Evolutionary conservation across 495 filamentous ascomycete genomes (phyloP).

Genomic region (Cercophora sp.): DNA sequence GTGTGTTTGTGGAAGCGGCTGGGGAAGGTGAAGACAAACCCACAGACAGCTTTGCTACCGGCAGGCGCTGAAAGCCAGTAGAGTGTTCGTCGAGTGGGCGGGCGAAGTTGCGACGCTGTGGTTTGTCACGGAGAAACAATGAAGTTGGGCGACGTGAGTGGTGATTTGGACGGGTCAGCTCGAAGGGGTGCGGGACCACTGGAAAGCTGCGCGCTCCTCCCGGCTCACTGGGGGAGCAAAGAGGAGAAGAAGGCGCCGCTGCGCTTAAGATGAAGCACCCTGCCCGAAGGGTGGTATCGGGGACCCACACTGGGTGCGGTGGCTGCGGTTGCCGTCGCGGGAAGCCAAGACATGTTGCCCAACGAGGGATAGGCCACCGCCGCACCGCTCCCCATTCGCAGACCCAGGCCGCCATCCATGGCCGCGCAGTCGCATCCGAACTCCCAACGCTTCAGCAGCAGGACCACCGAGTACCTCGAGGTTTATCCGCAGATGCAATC

Average conservation of each 20-base stretch:
- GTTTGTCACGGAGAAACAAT: conserved; percentile 15
- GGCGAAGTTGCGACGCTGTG: conserved; percentile 17
- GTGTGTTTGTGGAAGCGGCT: too few relatives aligned
- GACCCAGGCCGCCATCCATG: too few relatives aligned
- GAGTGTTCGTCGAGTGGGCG: not conserved
- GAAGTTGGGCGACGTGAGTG: not conserved
- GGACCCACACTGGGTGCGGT: conserved; percentile 2
- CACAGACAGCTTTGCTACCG: too few relatives aligned
- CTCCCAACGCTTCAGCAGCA: too few relatives aligned
- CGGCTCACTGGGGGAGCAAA: not conserved
- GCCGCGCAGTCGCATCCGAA: too few relatives aligned
- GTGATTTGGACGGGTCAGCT: conserved; percentile 10
- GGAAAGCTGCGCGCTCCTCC: not conserved
- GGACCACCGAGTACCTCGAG: too few relatives aligned
- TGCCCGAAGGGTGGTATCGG: conserved; percentile 12
- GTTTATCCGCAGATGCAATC: too few relatives aligned
- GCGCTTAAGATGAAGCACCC: conserved; percentile 24
- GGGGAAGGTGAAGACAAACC: too few relatives aligned
- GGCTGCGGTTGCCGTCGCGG: conserved; percentile 8
- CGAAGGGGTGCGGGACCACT: conserved; percentile 4
- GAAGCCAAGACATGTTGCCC: conserved; percentile 17
- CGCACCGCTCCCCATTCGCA: too few relatives aligned
- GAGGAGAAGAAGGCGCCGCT: conserved; percentile 15
- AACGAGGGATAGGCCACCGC: too few relatives aligned
- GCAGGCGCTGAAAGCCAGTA: not conserved